Conservation (phyloP, 495 filamentous ascomycete species). For the Umbilicaria muhlenbergii region DNA sequence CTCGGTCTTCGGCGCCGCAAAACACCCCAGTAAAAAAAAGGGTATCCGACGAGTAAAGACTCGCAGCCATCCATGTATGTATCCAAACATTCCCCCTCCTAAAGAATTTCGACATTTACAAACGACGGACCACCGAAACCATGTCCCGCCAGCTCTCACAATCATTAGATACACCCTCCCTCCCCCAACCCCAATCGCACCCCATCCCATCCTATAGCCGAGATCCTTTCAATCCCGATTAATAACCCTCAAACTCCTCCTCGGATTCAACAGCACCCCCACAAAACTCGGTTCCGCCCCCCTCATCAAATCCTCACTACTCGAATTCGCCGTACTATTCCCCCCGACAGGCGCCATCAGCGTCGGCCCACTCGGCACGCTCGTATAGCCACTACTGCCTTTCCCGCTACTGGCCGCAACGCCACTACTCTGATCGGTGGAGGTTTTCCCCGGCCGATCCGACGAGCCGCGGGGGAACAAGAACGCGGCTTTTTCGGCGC, state of each 20-base stretch:
- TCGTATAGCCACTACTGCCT: slow-evolving; percentile 12
- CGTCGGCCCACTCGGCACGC: slow-evolving; percentile 15
- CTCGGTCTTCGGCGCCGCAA: too few relatives aligned
- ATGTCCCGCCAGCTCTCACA: too few relatives aligned
- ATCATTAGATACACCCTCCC: too few relatives aligned
- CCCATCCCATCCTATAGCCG: too few relatives aligned
- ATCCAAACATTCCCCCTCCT: too few relatives aligned
- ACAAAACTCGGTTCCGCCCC: slow-evolving; percentile 60
- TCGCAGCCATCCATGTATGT: too few relatives aligned
- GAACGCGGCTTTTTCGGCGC: slow-evolving; percentile 19
- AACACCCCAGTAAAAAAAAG: too few relatives aligned
- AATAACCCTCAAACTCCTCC: slow-evolving; percentile 56
- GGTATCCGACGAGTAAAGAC: too few relatives aligned
- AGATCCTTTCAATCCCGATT: slow-evolving; percentile 29
- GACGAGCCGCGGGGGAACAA: slow-evolving; percentile 6
- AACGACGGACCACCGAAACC: too few relatives aligned
- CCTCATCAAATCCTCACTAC: slow-evolving; percentile 38
- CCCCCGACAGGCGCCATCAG: slow-evolving; percentile 21
- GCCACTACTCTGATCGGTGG: slow-evolving; percentile 12
- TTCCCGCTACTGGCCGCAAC: slow-evolving; percentile 5
- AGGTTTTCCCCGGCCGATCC: slow-evolving; percentile 10
- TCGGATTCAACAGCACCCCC: slow-evolving; percentile 54
- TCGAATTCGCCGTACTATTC: slow-evolving; percentile 20
- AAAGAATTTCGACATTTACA: too few relatives aligned
- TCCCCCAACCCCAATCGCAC: too few relatives aligned